Conservation (phyloP, 2,329 filamentous ascomycete genomes). For the Penicillium sp. region DNA sequence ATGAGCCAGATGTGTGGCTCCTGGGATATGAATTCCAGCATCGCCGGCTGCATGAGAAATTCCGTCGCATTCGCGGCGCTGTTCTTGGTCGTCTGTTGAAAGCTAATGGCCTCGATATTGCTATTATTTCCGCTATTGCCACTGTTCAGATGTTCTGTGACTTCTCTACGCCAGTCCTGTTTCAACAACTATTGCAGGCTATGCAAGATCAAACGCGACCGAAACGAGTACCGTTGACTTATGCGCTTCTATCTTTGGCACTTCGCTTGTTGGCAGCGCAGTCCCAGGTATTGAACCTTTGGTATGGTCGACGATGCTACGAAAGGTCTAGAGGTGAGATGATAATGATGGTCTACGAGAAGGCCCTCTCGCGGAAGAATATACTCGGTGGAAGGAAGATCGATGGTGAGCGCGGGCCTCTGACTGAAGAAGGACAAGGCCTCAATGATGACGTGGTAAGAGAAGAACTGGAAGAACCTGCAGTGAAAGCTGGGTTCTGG, state of each 20-base stretch:
- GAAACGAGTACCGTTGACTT: conserved; percentile 57
- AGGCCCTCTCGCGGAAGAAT: conserved; percentile 64
- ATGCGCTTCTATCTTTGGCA: conserved; percentile 58
- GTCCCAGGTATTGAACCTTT: conserved; percentile 63
- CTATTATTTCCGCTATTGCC: conserved; percentile 61
- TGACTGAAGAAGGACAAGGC: conserved; percentile 13
- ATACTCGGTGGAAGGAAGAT: conserved; percentile 35
- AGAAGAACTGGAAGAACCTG: conserved; percentile 5
- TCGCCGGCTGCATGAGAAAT: conserved; percentile 64
- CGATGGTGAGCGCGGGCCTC: conserved; percentile 24
- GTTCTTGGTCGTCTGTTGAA: conserved; percentile 64
- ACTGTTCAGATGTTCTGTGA: conserved; percentile 58
- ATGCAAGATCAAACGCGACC: conserved; percentile 54
- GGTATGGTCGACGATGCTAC: conserved; percentile 79
- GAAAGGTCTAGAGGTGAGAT: conserved; percentile 79
- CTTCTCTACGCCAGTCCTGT: conserved; percentile 60
- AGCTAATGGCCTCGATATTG: conserved; percentile 74
- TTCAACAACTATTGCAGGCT: conserved; percentile 65
- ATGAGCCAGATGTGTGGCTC: conserved; percentile 76
- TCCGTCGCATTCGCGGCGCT: conserved; percentile 66
- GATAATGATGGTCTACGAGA: conserved; percentile 79
- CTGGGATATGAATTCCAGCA: conserved; percentile 80
- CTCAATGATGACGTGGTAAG: conserved; percentile 9
- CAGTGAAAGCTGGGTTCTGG: conserved; percentile 20
- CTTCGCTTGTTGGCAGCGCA: conserved; percentile 60